Percentiles rank a stretch among this genome's conserved stretches.
phyloP scores from a whole-genome alignment of 495 filamentous ascomycete genomes.

The Hypoxylon rickii region DNA sequence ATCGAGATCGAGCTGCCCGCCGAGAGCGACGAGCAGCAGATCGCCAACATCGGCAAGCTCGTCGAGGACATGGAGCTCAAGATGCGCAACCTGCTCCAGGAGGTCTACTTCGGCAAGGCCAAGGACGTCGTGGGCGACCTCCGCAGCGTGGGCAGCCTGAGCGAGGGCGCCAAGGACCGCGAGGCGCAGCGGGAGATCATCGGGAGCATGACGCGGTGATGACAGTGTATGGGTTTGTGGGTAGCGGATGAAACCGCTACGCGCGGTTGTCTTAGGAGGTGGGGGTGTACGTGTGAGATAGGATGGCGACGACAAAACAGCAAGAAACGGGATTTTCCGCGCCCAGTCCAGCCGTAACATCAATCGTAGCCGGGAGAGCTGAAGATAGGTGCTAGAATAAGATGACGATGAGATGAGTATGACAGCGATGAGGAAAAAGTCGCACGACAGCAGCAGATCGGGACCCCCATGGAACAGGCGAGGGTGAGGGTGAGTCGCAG shows the following conservation, averaged over 20 bases:
- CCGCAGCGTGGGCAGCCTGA: constrained; percentile 84
- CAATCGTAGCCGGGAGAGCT: no score
- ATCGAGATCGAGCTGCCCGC: constrained; percentile 88
- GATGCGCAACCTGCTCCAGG: constrained; percentile 98
- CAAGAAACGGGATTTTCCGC: no score
- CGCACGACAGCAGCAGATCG: constrained; percentile 28
- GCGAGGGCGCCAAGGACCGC: constrained; percentile 82
- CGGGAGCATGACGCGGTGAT: constrained; percentile 64
- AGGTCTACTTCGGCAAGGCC: constrained; percentile 99
- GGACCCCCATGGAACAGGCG: no score
- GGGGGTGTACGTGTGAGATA: no score
- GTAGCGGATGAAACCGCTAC: no score
- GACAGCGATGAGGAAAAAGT: constrained; percentile 23
- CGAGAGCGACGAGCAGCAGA: constrained; percentile 88
- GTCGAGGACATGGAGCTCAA: constrained; percentile 99
- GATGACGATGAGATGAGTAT: constrained; percentile 13
- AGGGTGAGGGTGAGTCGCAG: constrained; percentile 20
- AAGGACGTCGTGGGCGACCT: constrained; percentile 99
- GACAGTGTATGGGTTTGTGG: no score
- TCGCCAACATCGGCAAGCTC: constrained; percentile 90
- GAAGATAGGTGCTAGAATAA: background rate
- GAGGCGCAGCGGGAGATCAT: constrained; percentile 93
- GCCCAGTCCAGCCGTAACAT: constrained; percentile 7
- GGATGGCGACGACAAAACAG: no score
- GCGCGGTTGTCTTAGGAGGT: no score